phyloP scores from a whole-genome alignment of 768 basidiomycete species.

The Gloeopeniophorella convolvens region DNA sequence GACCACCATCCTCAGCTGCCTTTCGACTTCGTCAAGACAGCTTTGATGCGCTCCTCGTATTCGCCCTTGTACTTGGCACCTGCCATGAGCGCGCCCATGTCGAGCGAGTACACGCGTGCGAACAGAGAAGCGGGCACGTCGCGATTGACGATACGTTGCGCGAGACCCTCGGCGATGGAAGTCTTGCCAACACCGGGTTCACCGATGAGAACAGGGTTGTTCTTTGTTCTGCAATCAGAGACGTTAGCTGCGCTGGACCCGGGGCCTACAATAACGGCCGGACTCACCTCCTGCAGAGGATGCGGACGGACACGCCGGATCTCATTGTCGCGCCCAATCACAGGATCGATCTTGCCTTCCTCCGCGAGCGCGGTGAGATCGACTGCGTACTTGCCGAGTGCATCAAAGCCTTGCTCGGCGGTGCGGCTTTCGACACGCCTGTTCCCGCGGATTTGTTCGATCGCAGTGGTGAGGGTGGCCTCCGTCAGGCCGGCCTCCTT shows the following conservation, averaged over 20 bases:
- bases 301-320: conserved; percentile 80
- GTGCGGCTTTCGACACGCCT: conserved; percentile 77
- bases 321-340: conserved; percentile 90
- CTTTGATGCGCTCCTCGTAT: conserved; percentile 94
- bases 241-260: not conserved
- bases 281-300: conserved; percentile 68
- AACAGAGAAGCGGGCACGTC: conserved; percentile 79
- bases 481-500: conserved; percentile 72
- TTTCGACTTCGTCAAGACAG: conserved; percentile 93
- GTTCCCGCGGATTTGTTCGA: conserved; percentile 77
- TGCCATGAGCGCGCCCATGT: conserved; percentile 95
- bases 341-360: conserved; percentile 93
- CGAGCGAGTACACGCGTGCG: conserved; percentile 74
- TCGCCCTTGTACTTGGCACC: conserved; percentile 92
- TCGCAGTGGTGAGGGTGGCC: conserved; percentile 63
- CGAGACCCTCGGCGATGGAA: conserved; percentile 89
- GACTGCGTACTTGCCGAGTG: conserved; percentile 79
- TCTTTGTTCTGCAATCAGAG: conserved; percentile 71
- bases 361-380: conserved; percentile 84
- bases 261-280: not conserved
- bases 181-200: conserved; percentile 97
- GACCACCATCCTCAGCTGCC: conserved; percentile 58
- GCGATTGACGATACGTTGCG: conserved; percentile 90
- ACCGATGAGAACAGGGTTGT: conserved; percentile 95
- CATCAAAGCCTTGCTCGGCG: conserved; percentile 92